Evolutionary conservation across 148 eudicot species (phyloP).

Genomic region (Camellia granthamiana): DNA sequence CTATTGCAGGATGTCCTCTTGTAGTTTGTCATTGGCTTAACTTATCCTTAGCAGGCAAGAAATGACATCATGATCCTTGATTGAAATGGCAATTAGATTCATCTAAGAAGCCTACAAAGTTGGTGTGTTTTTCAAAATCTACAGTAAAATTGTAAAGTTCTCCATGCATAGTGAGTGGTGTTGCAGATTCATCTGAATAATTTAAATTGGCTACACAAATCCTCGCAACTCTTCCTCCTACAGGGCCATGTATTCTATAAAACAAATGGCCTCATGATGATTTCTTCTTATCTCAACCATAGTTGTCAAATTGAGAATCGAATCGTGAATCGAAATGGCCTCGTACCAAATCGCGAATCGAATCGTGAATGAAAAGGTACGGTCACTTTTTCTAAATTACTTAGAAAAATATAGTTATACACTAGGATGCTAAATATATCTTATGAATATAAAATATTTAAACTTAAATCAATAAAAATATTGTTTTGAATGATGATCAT

Average conservation of each 20-base stretch:
- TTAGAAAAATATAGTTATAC: no score
- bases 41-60: not conserved
- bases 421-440: no score
- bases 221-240: not conserved
- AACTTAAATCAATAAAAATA: no score
- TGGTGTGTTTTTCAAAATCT: not conserved
- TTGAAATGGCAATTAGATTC: not conserved
- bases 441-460: no score
- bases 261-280: not conserved
- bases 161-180: not conserved
- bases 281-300: not conserved
- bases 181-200: not conserved
- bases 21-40: not conserved
- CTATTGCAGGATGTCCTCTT: not conserved
- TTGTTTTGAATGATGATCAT: no score
- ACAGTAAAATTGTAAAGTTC: not conserved
- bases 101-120: no score
- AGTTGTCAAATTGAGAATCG: no score
- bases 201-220: no score
- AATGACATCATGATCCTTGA: not conserved
- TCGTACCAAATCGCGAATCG: no score
- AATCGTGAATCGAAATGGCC: no score
- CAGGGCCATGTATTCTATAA: not conserved
- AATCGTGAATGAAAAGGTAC: no score
- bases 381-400: no score